These are phyloP conservation scores for Exophiala calicioides DNA, from an alignment of 2,329 filamentous ascomycete genomes.

Conservation along the genomic window DNA sequence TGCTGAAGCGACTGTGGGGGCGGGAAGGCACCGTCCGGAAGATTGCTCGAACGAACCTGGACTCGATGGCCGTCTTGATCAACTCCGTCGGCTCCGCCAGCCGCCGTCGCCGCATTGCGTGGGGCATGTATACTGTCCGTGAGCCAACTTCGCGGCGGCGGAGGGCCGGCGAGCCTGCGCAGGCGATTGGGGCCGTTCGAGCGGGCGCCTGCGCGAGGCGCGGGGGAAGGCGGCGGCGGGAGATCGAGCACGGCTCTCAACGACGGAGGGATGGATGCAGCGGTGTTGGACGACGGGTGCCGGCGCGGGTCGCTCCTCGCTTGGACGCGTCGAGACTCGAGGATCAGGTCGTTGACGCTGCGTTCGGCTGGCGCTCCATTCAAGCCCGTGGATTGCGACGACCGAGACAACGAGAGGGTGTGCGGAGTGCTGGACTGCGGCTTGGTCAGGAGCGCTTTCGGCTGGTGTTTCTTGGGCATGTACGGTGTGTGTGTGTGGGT, in stretches of 20 bases:
- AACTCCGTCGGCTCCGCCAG: too few species aligned
- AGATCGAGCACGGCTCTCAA: slow-evolving; percentile 48
- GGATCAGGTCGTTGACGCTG: slow-evolving; percentile 51
- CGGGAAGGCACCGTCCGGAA: slow-evolving; percentile 45
- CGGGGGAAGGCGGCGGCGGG: slow-evolving; percentile 43
- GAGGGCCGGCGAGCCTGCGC: slow-evolving; percentile 46
- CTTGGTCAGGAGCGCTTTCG: slow-evolving; percentile 41
- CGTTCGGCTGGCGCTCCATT: slow-evolving; percentile 31
- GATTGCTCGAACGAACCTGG: slow-evolving; percentile 28
- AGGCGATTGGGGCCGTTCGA: slow-evolving; percentile 38
- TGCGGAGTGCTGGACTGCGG: slow-evolving; percentile 44
- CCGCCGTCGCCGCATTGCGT: not conserved
- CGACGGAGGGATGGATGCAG: slow-evolving; percentile 47
- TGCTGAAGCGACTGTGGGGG: slow-evolving; percentile 50
- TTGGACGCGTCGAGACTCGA: slow-evolving; percentile 48
- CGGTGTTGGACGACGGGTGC: slow-evolving; percentile 27
- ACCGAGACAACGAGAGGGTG: slow-evolving; percentile 38
- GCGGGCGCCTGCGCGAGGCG: slow-evolving; percentile 41
- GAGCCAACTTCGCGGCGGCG: slow-evolving; percentile 50
- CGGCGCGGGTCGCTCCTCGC: slow-evolving; percentile 26
- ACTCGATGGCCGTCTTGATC: slow-evolving; percentile 17
- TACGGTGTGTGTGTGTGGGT: too few species aligned
- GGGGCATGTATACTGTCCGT: slow-evolving; percentile 30
- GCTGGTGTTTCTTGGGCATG: slow-evolving; percentile 52
- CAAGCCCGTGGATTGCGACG: slow-evolving; percentile 26